Base-by-base conservation (phyloP, 202 grass and related monocot genomes). In the Carex arenaria region DNA sequence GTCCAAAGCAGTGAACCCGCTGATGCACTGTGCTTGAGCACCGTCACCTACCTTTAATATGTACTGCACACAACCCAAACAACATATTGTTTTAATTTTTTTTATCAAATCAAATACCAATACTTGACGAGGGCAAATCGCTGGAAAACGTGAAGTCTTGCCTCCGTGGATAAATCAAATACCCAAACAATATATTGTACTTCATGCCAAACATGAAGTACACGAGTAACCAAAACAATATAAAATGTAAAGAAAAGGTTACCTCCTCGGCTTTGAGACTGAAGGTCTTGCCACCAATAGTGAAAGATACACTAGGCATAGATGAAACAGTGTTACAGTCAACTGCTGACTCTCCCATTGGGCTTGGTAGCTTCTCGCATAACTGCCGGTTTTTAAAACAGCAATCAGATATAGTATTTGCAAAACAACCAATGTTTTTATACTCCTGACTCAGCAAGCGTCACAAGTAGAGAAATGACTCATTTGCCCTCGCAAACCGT, bases 1-100 rank as follows among this genome's bases (percentile, higher is more conserved):
- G 77, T 95, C 91, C 61, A 95, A 86, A 71, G 93, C 93, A 64
- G 89, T 86, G 75, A 98, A 93, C 82, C 91, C 95, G 38, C 93
- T 98, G 53, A 98, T 93, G 81, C 95, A 98, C 67, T 95, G 89
- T 14, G 73, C 63, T 74, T 82, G 59, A 76, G 20, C 14, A 32
- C 89, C 92, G 26, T 86, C 85, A 2, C 83, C 72, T n/a, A 93
- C 74, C 82, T 92, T 90, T 66, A 95, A 82, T 38, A 93, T 86
- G 32, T 98, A 95, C 92, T 95, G 88, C 59, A 84, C 1, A 71
- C 64, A 62, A 90, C 72, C 6, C 4, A 56, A 84, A 89, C 20
- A 67, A 47, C 43, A 68, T 65, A 88, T 47, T 8, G 66, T 67
- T 74, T 73, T 13, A 76, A 30, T 74, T 60, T 71, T 65, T 65